Conservation (phyloP, 2,329 filamentous ascomycete genomes). For the Zymoseptoria passerinii region DNA sequence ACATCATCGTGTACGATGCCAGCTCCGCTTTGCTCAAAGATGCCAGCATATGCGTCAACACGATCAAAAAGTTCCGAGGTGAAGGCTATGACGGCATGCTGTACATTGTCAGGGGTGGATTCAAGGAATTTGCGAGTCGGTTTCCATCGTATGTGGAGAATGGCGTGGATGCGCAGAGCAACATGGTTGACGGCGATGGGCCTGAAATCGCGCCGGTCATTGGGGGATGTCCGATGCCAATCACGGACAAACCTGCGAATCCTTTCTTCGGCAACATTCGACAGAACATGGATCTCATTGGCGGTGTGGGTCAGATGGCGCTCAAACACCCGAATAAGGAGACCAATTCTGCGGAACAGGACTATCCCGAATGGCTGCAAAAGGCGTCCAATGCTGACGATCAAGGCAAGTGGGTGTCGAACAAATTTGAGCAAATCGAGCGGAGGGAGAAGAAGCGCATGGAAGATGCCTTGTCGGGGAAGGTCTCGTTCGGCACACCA, state of each 20-base stretch:
- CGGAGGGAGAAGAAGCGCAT: slow-evolving; percentile 83
- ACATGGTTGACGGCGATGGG: slow-evolving; percentile 40
- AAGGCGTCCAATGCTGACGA: slow-evolving; percentile 58
- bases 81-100: slow-evolving; percentile 71
- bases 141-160: slow-evolving; percentile 59
- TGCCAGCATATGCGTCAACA: slow-evolving; percentile 70
- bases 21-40: slow-evolving; percentile 71
- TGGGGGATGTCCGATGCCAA: slow-evolving; percentile 78
- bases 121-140: slow-evolving; percentile 59
- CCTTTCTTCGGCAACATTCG: slow-evolving; percentile 95
- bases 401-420: slow-evolving; percentile 69
- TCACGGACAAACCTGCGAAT: slow-evolving; percentile 59
- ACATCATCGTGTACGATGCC: slow-evolving; percentile 82
- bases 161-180: slow-evolving; percentile 12
- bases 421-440: slow-evolving; percentile 78
- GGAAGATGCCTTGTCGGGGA: slow-evolving; percentile 64
- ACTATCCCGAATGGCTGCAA: slow-evolving; percentile 69
- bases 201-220: slow-evolving; percentile 66
- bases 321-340: slow-evolving; percentile 51
- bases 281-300: slow-evolving; percentile 90
- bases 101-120: slow-evolving; percentile 74
- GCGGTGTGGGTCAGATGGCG: slow-evolving; percentile 76
- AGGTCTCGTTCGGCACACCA: slow-evolving; percentile 49
- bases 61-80: slow-evolving; percentile 82
- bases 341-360: slow-evolving; percentile 38